Evolutionary conservation across 306 rosid species (phyloP), one percentile per base, ranked within the genome.

Genomic region (Cyamopsis tetragonoloba): DNA sequence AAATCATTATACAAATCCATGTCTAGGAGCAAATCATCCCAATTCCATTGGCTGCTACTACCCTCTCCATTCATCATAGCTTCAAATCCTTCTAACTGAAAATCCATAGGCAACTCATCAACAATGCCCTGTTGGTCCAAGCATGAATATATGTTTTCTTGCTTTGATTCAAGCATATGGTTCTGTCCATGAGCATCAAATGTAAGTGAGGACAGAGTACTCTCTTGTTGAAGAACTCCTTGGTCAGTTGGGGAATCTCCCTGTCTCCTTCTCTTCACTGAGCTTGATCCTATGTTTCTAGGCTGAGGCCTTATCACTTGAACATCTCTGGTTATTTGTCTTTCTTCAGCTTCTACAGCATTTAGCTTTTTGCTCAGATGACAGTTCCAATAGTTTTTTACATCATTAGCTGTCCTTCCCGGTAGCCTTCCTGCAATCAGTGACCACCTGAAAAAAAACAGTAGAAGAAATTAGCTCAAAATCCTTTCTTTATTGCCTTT

Each of bases 301-400:
- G 75, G 9, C 15, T 59, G 80, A 0, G 72, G 77, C 72, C 78
- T 80, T 4, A 18, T 55, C 3, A 64, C 64, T 51, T 71, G 22
- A 49, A 42, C 64, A 41, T 78, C 75, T 59, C 20, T 73, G 0
- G 26, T 22, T 9, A 65, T 24, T 63, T 30, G 50, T 31, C 14
- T 37, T 27, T 63, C 67, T 43, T 63, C 74, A 17, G 48, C 47
- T 76, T 75, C 83, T 46, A 57, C 43, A 19, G 74, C 80, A 67
- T 28, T 77, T 34, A 86, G 31, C 46, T 54, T 86, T 9, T 86
- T 86, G 12, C 91, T 79, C 46, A 86, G 72, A 67, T 86, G 88
- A 61, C 91, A 86, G 22, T 83, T 86, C 91, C 91, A 86, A 18
- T 76, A 86, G 83, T 86, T 86, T 48, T 86, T 86, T 51, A 86